Evolutionary conservation across 495 filamentous ascomycete species (phyloP).

Genomic region (Lasiosphaeria miniovina): DNA sequence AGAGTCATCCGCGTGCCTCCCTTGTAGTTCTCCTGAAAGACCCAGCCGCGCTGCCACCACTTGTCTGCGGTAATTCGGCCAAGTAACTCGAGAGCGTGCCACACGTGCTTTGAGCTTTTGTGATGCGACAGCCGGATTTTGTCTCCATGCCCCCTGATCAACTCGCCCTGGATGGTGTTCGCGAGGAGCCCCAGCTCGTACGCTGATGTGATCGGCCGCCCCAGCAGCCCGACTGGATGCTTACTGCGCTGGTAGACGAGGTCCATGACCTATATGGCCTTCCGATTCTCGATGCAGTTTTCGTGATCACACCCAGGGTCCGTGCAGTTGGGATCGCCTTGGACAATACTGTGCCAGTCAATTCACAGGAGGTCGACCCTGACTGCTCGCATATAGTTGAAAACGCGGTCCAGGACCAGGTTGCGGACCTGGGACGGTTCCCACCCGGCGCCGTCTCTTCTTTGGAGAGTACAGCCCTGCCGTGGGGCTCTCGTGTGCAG

Average conservation of each 20-base stretch:
- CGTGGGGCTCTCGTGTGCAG: not conserved
- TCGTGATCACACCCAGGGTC: not conserved
- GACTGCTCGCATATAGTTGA: not conserved
- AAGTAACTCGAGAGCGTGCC: not conserved
- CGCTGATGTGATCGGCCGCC: not conserved
- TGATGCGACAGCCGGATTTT: not conserved
- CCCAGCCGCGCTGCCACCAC: not conserved
- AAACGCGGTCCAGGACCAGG: not conserved
- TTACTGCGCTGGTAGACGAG: not conserved
- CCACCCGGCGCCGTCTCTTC: not conserved
- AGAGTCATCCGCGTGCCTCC: not conserved
- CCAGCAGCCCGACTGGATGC: not conserved
- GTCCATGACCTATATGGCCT: not conserved
- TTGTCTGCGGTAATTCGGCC: not conserved
- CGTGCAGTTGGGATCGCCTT: not conserved
- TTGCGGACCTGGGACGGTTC: not conserved
- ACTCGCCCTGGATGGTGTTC: not conserved
- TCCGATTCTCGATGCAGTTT: not conserved
- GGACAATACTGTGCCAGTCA: not conserved
- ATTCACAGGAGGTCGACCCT: not conserved
- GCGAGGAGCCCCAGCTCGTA: not conserved
- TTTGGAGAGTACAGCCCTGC: not conserved
- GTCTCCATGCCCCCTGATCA: not conserved
- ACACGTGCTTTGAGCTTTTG: not conserved
- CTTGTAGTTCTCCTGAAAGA: not conserved